These are phyloP conservation scores for Blepharisma stoltei DNA, from an alignment of 73 alveolate genomes.

Conservation along the genomic window DNA sequence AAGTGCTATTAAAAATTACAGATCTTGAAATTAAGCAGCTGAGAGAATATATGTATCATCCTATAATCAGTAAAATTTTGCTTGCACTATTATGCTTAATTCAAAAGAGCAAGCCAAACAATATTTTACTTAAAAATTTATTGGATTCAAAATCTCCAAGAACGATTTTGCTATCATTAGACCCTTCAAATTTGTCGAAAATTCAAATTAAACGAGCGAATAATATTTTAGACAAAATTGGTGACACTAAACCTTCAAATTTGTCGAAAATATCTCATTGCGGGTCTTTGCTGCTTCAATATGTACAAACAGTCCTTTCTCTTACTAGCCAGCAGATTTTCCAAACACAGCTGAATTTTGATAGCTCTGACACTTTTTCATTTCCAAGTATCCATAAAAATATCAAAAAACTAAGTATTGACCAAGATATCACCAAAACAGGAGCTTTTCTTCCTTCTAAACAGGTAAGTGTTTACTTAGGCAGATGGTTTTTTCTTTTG, in stretches of 20 bases:
- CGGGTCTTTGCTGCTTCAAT: not conserved
- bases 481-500: slow-evolving; percentile 6
- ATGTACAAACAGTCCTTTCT: not conserved
- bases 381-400: too few species aligned
- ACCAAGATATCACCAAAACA: not conserved
- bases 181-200: not conserved
- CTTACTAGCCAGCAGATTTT: not conserved
- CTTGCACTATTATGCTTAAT: not conserved
- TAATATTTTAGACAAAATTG: not conserved
- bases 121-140: not conserved
- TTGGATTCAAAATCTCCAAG: not conserved
- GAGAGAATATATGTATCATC: not conserved
- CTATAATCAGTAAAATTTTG: not conserved
- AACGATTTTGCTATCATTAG: not conserved
- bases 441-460: not conserved
- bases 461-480: not conserved
- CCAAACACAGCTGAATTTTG: not conserved
- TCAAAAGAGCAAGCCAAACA: slow-evolving; percentile 2
- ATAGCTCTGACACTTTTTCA: too few species aligned
- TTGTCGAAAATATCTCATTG: not conserved
- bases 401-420: too few species aligned
- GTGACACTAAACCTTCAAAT: not conserved
- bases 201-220: slow-evolving; percentile 5
- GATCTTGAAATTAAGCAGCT: slow-evolving; percentile 7
- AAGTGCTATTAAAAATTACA: not conserved